phyloP scores from a whole-genome alignment of 306 rosid species.

The Canavalia gladiata region DNA sequence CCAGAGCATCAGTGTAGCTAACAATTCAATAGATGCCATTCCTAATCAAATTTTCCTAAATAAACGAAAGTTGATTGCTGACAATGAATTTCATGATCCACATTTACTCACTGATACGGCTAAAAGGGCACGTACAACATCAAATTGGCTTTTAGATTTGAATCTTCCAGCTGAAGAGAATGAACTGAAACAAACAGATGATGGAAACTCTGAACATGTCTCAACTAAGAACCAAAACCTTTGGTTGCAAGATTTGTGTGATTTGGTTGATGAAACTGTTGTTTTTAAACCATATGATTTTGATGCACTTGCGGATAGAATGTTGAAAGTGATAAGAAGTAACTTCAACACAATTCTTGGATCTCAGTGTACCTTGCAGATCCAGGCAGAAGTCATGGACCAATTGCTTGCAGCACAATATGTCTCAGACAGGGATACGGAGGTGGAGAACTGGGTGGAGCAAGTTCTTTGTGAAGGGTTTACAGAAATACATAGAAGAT shows the following conservation, averaged over 20 bases:
- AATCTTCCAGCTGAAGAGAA: slow-evolving; percentile 88
- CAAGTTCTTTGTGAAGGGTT: slow-evolving; percentile 73
- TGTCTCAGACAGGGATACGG: slow-evolving; percentile 58
- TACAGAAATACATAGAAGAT: slow-evolving; percentile 61
- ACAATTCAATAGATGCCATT: slow-evolving; percentile 46
- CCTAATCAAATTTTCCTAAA: slow-evolving; percentile 58
- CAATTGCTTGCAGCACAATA: slow-evolving; percentile 79
- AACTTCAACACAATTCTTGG: slow-evolving; percentile 65
- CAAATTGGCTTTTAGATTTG: slow-evolving; percentile 73
- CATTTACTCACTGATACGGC: slow-evolving; percentile 58
- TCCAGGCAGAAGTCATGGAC: slow-evolving; percentile 69
- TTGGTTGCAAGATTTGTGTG: slow-evolving; percentile 76
- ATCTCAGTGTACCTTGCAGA: slow-evolving; percentile 59
- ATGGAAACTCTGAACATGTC: slow-evolving; percentile 55
- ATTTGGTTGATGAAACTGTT: slow-evolving; percentile 69
- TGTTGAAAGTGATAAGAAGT: slow-evolving; percentile 58
- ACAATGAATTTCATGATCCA: slow-evolving; percentile 54
- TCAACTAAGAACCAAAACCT: slow-evolving; percentile 57
- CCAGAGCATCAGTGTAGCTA: slow-evolving; percentile 54
- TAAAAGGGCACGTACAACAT: slow-evolving; percentile 73
- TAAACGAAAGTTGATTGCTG: slow-evolving; percentile 77
- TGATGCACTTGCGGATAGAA: slow-evolving; percentile 66
- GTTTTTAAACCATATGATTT: slow-evolving; percentile 79
- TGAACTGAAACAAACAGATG: slow-evolving; percentile 51
- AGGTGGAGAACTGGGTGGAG: slow-evolving; percentile 82